phyloP scores from a whole-genome alignment of 225 moss, liverwort and hornwort genomes.

The Polytrichum formosum region DNA sequence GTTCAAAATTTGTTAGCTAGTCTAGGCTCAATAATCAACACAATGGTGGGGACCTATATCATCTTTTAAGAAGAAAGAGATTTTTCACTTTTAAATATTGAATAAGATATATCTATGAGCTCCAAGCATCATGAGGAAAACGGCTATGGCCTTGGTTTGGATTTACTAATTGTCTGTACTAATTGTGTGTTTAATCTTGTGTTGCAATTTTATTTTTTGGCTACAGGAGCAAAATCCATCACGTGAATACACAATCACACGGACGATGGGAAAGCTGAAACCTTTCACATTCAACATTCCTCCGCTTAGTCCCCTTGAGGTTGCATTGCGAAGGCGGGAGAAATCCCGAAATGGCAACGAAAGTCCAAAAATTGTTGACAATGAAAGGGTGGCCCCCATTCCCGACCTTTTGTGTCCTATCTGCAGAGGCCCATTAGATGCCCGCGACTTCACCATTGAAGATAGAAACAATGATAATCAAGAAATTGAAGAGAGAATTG shows the following conservation, averaged over 20 bases:
- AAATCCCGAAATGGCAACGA: constrained; percentile 26
- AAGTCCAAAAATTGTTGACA: constrained; percentile 9
- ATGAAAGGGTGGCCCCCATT: neutral
- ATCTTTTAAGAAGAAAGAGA: too few species aligned
- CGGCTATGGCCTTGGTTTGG: too few species aligned
- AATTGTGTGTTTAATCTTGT: too few species aligned
- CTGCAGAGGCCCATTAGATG: constrained; percentile 73
- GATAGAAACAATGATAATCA: too few species aligned
- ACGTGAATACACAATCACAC: constrained; percentile 79
- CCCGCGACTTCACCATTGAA: constrained; percentile 24
- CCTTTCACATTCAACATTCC: constrained; percentile 75
- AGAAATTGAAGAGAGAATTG: neutral
- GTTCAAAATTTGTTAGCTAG: too few species aligned
- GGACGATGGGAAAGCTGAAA: constrained; percentile 84
- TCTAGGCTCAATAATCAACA: too few species aligned
- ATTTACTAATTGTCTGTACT: too few species aligned
- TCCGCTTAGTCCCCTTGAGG: constrained; percentile 40
- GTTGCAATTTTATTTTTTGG: neutral
- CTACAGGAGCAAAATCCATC: constrained; percentile 83
- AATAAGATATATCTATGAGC: too few species aligned
- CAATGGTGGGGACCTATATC: too few species aligned
- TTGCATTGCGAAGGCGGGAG: constrained; percentile 11
- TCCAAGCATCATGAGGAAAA: too few species aligned
- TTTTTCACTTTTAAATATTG: too few species aligned
- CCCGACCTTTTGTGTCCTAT: constrained; percentile 66